Evolutionary conservation across 2,329 filamentous ascomycete genomes (phyloP).

Genomic region (Rosellinia necatrix): DNA sequence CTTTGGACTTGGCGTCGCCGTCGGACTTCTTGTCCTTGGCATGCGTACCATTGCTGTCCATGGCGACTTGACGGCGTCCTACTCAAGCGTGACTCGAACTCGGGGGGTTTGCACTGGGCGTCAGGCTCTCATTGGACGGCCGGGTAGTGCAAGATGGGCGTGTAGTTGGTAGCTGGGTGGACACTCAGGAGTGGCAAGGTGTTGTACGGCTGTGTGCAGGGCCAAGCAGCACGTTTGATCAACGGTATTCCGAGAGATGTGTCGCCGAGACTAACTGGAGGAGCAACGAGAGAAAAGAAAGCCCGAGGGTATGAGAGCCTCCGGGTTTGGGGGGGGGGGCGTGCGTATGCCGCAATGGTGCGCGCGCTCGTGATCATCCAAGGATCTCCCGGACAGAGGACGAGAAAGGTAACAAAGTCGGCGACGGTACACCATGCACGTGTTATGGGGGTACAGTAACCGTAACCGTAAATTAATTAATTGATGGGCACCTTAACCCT

Average conservation of each 20-base stretch:
- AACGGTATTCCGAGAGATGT: slow-evolving; percentile 29
- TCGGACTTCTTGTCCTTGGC: slow-evolving; percentile 48
- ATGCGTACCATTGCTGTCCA: slow-evolving; percentile 44
- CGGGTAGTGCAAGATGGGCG: slow-evolving; percentile 49
- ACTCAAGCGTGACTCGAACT: slow-evolving; percentile 33
- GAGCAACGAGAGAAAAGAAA: slow-evolving; percentile 27
- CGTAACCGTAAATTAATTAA: slow-evolving; percentile 31
- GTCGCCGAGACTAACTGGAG: slow-evolving; percentile 23
- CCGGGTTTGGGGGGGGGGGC: slow-evolving; percentile 13
- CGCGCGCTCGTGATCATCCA: slow-evolving; percentile 37
- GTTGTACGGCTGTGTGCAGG: slow-evolving; percentile 49
- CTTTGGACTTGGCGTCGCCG: slow-evolving; percentile 45
- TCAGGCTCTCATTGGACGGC: slow-evolving; percentile 49
- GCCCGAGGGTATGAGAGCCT: slow-evolving; percentile 15
- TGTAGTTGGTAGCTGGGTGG: slow-evolving; percentile 49
- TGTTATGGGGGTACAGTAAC: slow-evolving; percentile 31
- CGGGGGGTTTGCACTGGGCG: slow-evolving; percentile 45
- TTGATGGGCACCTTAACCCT: slow-evolving; percentile 28
- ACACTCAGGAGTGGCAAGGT: slow-evolving; percentile 44
- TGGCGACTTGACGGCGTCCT: slow-evolving; percentile 34
- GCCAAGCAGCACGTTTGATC: slow-evolving; percentile 39
- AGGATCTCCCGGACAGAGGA: slow-evolving; percentile 25
- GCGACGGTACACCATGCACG: slow-evolving; percentile 33
- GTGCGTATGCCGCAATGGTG: slow-evolving; percentile 24
- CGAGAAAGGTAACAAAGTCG: slow-evolving; percentile 26